A percentile compares a stretch with the other conserved stretches of the same genome.
phyloP scores from a whole-genome alignment of 73 alveolate genomes.

The Paramecium pentaurelia region DNA sequence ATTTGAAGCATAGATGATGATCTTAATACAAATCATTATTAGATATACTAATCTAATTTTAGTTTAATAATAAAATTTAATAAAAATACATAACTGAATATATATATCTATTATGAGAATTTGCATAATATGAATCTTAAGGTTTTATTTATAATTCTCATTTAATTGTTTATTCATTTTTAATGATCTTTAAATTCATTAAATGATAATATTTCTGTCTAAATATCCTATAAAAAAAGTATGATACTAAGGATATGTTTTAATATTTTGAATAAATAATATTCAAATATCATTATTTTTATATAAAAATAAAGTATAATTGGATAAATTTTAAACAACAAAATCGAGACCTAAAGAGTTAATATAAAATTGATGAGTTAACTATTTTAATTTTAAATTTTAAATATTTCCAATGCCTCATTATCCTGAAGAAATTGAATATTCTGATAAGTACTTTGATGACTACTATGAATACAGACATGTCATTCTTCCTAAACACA shows the following conservation, averaged over 20 bases:
- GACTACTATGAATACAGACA: slow-evolving; percentile 89
- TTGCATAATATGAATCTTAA: not conserved
- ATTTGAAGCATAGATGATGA: no score
- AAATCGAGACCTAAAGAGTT: not conserved
- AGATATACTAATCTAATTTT: no score
- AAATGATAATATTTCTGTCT: no score
- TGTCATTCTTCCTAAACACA: slow-evolving; percentile 78
- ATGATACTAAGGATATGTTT: not conserved
- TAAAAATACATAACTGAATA: no score
- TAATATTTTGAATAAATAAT: no score
- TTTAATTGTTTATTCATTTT: no score
- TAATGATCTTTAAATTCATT: no score
- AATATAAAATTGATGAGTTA: not conserved
- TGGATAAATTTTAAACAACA: no score
- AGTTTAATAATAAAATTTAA: not conserved
- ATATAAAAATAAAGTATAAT: no score
- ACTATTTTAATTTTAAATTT: not conserved
- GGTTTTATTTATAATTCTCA: not conserved
- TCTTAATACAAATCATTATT: no score
- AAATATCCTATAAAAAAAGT: no score
- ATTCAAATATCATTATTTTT: no score
- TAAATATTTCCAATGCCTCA: slow-evolving; percentile 75
- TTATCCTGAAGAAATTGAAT: slow-evolving; percentile 91
- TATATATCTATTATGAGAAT: not conserved
- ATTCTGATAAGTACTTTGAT: slow-evolving; percentile 86